A percentile compares a stretch with the other conserved stretches of the same genome.
Conservation (phyloP, 352 stramenopile species). For the Phytophthora rubi region DNA sequence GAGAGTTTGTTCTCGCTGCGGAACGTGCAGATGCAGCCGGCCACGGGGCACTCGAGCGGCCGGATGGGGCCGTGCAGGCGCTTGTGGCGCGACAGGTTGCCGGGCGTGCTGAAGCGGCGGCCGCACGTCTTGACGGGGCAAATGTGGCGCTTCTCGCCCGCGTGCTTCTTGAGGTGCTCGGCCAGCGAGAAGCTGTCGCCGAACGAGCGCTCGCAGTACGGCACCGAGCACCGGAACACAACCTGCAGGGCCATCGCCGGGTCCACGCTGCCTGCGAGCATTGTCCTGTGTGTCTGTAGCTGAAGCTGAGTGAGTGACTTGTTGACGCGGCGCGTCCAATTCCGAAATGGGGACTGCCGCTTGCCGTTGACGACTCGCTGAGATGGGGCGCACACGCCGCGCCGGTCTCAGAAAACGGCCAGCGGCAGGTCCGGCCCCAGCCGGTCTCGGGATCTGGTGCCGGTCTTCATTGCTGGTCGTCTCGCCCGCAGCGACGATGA, state of each 20-base stretch:
- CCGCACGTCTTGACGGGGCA: constrained; percentile 57
- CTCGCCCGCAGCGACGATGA: too few species aligned
- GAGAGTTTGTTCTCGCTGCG: constrained; percentile 64
- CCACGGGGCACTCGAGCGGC: constrained; percentile 54
- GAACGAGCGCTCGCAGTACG: constrained; percentile 43
- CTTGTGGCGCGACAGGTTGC: constrained; percentile 69
- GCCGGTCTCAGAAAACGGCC: constrained; percentile 38
- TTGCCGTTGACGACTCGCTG: constrained; percentile 26
- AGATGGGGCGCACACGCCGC: constrained; percentile 31
- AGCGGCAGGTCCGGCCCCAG: constrained; percentile 21
- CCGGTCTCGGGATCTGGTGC: constrained; percentile 13
- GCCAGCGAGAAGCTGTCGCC: constrained; percentile 45
- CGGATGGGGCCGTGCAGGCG: constrained; percentile 60
- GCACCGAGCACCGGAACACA: constrained; percentile 41
- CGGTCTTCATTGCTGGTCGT: not conserved
- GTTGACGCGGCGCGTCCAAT: constrained; percentile 16
- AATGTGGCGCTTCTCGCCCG: constrained; percentile 54
- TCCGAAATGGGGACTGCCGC: constrained; percentile 25
- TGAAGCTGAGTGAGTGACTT: not conserved
- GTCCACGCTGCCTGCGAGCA: constrained; percentile 16
- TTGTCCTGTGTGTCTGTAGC: not conserved
- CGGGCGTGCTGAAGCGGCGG: constrained; percentile 59
- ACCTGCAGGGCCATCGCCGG: constrained; percentile 6
- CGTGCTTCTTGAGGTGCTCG: constrained; percentile 58
- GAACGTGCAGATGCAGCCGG: constrained; percentile 58